A percentile compares a stretch with the other conserved stretches of the same genome.
phyloP scores from a whole-genome alignment of 192 early-diverging fungal species.

The Dimargaris verticillata region DNA sequence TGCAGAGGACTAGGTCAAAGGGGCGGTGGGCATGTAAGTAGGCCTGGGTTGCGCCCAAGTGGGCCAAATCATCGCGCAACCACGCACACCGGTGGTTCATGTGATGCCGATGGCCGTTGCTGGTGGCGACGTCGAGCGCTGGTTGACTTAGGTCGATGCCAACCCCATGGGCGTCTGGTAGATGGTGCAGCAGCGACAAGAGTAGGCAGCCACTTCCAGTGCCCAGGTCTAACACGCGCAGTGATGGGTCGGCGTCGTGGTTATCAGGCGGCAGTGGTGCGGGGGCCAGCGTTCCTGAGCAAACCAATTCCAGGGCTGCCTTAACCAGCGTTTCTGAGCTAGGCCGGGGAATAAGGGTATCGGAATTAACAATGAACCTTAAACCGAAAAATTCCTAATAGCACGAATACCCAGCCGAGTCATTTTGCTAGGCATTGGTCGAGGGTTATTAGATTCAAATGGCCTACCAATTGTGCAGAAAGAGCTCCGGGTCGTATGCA shows the following conservation, averaged over 20 bases:
- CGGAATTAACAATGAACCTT: slow-evolving; percentile 35
- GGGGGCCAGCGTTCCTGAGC: neutral
- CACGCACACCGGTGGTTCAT: slow-evolving; percentile 21
- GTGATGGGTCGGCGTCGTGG: neutral
- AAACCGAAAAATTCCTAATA: slow-evolving; percentile 35
- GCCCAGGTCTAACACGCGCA: slow-evolving; percentile 44
- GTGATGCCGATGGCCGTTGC: slow-evolving; percentile 26
- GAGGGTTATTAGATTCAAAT: too few relatives aligned
- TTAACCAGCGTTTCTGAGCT: slow-evolving; percentile 50
- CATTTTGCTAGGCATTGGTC: too few relatives aligned
- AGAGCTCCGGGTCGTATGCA: too few relatives aligned
- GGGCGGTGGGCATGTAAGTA: slow-evolving; percentile 13
- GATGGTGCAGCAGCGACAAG: slow-evolving; percentile 31
- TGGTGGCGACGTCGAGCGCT: slow-evolving; percentile 32
- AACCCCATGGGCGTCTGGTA: slow-evolving; percentile 23
- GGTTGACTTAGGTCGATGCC: slow-evolving; percentile 47
- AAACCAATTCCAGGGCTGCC: slow-evolving; percentile 21
- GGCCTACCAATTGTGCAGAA: too few relatives aligned
- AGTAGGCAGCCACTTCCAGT: slow-evolving; percentile 60
- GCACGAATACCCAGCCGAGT: too few relatives aligned
- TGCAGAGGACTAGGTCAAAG: slow-evolving; percentile 50
- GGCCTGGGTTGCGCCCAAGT: slow-evolving; percentile 17
- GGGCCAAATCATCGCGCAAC: slow-evolving; percentile 25
- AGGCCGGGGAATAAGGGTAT: slow-evolving; percentile 52
- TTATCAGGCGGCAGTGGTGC: neutral